These are phyloP conservation scores for Chytriomyces sp. DNA, from an alignment of 192 early-diverging fungal genomes.

Conservation along the genomic window DNA sequence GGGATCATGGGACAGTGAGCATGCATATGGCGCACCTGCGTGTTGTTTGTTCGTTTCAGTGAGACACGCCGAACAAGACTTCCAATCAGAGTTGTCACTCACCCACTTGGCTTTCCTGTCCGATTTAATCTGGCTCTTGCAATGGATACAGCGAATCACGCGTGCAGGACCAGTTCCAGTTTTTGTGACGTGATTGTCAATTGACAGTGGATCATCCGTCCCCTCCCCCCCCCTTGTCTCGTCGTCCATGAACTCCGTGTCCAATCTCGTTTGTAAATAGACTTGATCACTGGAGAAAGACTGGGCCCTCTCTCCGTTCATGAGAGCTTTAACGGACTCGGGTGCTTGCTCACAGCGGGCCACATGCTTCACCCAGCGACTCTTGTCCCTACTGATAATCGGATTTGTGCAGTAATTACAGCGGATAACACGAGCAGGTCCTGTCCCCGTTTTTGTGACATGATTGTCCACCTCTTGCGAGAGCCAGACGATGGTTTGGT, in stretches of 20 bases:
- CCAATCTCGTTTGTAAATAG: too few relatives aligned
- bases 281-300: too few relatives aligned
- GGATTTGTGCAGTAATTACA: background rate
- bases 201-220: background rate
- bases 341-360: background rate
- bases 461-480: background rate
- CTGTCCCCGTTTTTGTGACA: slow-evolving; percentile 2
- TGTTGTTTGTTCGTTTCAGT: too few relatives aligned
- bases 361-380: slow-evolving; percentile 1
- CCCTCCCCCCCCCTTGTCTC: too few relatives aligned
- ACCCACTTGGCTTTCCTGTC: too few relatives aligned
- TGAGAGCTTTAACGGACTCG: background rate
- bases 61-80: too few relatives aligned
- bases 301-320: too few relatives aligned
- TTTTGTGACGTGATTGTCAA: background rate
- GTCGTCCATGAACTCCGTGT: too few relatives aligned
- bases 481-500: background rate
- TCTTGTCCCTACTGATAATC: background rate
- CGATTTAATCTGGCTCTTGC: background rate
- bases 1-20: too few relatives aligned
- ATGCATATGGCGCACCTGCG: too few relatives aligned
- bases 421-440: background rate
- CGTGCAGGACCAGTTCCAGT: background rate
- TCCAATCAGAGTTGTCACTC: too few relatives aligned
- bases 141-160: background rate